Evolutionary conservation across 257 asterid genomes (phyloP), one percentile per base, ranked within the genome.

Genomic region (Solanum sitiens): DNA sequence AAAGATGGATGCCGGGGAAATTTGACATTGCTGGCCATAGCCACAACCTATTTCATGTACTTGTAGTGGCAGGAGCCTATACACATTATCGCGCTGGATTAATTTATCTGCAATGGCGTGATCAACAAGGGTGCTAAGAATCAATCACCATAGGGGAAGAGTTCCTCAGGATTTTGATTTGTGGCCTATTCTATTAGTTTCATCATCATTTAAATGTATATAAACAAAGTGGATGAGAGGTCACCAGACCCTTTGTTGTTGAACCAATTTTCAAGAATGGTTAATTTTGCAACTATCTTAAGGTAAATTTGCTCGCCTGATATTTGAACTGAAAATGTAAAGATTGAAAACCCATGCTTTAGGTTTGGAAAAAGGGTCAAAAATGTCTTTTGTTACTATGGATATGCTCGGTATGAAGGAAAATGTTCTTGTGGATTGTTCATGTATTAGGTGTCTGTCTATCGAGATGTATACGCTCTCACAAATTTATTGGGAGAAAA

Each of bases 1-100:
- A 97, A 91, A 91, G 94, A 88, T 95, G 98, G 99, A 94, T 89
- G 97, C 99, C 99, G 0, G 99, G 99, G 25, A 96, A 93, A 88
- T 96, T 97, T 5, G 99, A 97, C 68, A 93, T 97, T 30, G 98
- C 97, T 0, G 99, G 99, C 8, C 96, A 94, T 63, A 96, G 99
- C 74, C 99, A 97, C 87, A 98, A 96, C 63, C 94, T 95, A 2
- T 96, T 96, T 86, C 99, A 96, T 86, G 92, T 97, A 70, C 98
- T 97, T 13, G 99, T 97, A 2, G 98, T 97, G 37, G 99, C 98
- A 0, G 99, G 96, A 73, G 99, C 99, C 37, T 97, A 91, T 79
- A 93, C 99, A 30, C 99, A 95, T 94, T 97, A 97, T 73, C 93
- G 80, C 2, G 98, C 98, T 0, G 99, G 99, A 23, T 94, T 97